A percentile compares a stretch with the other conserved stretches of the same genome.
These are phyloP conservation scores for Kwoniella pini DNA, from an alignment of 768 basidiomycete genomes.

Conservation along the genomic window DNA sequence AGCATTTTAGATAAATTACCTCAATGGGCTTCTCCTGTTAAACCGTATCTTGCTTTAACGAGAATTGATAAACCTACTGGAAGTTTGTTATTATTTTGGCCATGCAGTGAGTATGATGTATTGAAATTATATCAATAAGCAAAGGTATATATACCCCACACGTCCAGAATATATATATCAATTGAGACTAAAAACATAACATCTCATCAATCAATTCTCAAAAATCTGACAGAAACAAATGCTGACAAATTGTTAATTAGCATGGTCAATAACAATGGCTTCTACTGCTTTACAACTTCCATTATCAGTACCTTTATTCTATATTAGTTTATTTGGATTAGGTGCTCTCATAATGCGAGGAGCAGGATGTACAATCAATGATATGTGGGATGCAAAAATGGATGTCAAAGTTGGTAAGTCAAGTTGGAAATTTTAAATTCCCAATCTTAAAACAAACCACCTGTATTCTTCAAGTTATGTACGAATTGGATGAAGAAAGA, in stretches of 20 bases:
- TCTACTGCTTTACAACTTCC: constrained; percentile 75
- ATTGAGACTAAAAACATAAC: background rate
- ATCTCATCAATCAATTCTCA: background rate
- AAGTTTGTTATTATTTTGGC: constrained; percentile 84
- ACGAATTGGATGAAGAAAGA: no score
- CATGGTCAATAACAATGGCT: constrained; percentile 98
- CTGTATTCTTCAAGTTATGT: background rate
- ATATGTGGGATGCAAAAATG: constrained; percentile 93
- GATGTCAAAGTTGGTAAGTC: constrained; percentile 84
- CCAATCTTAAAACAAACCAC: background rate
- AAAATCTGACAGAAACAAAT: background rate
- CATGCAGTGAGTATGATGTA: constrained; percentile 69
- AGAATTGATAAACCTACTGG: constrained; percentile 97
- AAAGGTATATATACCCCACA: no score
- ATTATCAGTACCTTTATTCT: constrained; percentile 68
- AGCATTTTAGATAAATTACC: constrained; percentile 37
- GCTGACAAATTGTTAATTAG: constrained; percentile 57
- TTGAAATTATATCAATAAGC: no score
- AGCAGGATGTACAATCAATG: constrained; percentile 97
- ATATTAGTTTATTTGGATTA: constrained; percentile 77
- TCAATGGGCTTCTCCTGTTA: constrained; percentile 37
- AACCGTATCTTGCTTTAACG: constrained; percentile 81
- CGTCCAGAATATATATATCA: no score
- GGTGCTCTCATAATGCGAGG: constrained; percentile 96
- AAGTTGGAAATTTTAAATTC: background rate